These are phyloP conservation scores for Acanthochlamys bracteata DNA, from an alignment of 106 monocot genomes.

Conservation along the genomic window DNA sequence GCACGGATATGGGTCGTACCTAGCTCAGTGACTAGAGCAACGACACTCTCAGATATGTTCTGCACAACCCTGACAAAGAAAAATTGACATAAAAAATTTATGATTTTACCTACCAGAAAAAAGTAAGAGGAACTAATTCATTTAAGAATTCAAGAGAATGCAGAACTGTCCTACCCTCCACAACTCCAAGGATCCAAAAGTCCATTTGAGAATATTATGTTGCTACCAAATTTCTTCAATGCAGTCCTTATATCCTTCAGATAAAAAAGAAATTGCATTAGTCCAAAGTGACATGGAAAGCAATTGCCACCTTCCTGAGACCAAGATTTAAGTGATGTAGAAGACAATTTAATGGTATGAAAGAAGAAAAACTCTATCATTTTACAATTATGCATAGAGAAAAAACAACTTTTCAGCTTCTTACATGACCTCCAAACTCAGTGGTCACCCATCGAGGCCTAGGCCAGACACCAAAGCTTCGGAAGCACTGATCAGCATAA, in stretches of 20 bases:
- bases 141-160: background rate
- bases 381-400: too few species aligned
- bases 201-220: conserved; percentile 95
- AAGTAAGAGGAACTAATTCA: background rate
- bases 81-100: background rate
- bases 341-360: too few species aligned
- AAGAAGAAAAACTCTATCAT: too few species aligned
- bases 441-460: conserved; percentile 79
- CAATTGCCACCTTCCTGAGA: too few species aligned
- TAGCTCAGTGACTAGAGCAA: conserved; percentile 71
- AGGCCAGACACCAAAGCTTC: conserved; percentile 50
- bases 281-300: background rate
- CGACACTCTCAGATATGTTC: conserved; percentile 71
- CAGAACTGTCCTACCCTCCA: conserved; percentile 45
- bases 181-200: conserved; percentile 96
- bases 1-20: conserved; percentile 45
- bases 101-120: too few species aligned
- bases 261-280: conserved; percentile 1
- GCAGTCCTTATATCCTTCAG: conserved; percentile 47
- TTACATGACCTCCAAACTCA: conserved; percentile 97
- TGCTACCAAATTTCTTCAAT: conserved; percentile 79
- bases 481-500: conserved; percentile 34
- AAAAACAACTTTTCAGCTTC: conserved; percentile 3
- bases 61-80: conserved; percentile 50
- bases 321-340: too few species aligned